phyloP scores from a whole-genome alignment of 176 grass and related monocot genomes.

The Luzula sylvatica region DNA sequence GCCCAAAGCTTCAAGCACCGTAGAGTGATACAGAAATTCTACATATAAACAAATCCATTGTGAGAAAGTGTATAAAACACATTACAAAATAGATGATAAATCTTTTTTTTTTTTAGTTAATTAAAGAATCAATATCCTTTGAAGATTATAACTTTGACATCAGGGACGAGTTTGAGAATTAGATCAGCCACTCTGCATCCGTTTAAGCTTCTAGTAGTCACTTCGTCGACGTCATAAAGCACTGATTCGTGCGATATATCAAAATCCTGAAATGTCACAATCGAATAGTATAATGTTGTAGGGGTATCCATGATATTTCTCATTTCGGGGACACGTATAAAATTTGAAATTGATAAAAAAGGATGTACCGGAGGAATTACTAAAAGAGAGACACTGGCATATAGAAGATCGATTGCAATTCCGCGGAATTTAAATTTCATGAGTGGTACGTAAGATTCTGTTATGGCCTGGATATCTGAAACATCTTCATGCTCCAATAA shows the following conservation, averaged over 20 bases:
- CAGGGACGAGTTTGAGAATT: slow-evolving; percentile 91
- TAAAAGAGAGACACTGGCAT: slow-evolving; percentile 38
- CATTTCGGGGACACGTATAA: no score
- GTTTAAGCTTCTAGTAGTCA: slow-evolving; percentile 90
- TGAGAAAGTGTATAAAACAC: slow-evolving; percentile 18
- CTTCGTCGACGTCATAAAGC: slow-evolving; percentile 81
- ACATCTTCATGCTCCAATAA: slow-evolving; percentile 66
- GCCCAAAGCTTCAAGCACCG: slow-evolving; percentile 94
- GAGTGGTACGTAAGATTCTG: slow-evolving; percentile 95
- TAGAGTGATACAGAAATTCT: slow-evolving; percentile 77
- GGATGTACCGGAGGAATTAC: no score
- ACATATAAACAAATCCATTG: slow-evolving; percentile 13
- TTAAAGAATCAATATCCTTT: slow-evolving; percentile 6
- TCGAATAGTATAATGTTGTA: not conserved
- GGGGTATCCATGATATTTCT: no score
- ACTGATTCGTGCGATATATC: slow-evolving; percentile 85
- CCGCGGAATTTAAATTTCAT: slow-evolving; percentile 94
- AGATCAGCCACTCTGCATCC: slow-evolving; percentile 91
- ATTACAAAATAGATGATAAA: not conserved
- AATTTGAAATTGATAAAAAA: no score
- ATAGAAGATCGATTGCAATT: slow-evolving; percentile 98
- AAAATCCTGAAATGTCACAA: slow-evolving; percentile 50
- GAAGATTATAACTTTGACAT: slow-evolving; percentile 55
- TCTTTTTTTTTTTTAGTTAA: not conserved
- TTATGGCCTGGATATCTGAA: slow-evolving; percentile 80